phyloP scores from a whole-genome alignment of 805 yeast genomes.

The Lipomyces yamanashiensis region DNA sequence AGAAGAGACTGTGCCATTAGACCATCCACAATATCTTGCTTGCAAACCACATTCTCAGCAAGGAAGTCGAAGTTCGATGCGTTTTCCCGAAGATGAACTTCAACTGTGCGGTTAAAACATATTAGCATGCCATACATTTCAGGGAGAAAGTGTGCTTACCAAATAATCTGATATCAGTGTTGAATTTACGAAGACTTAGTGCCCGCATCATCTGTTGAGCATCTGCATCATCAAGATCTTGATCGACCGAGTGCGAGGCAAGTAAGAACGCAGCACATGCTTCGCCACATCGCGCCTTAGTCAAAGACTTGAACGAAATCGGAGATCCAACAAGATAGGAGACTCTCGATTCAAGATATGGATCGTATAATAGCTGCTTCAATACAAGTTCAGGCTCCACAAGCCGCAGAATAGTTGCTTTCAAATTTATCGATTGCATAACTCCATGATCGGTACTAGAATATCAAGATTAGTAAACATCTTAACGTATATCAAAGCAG shows the following conservation, averaged over 20 bases:
- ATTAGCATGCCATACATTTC: background rate
- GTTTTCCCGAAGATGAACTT: slow-evolving; percentile 25
- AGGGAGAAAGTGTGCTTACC: slow-evolving; percentile 2
- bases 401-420: slow-evolving; percentile 16
- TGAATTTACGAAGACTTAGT: slow-evolving; percentile 21
- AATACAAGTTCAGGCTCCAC: slow-evolving; percentile 14
- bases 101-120: background rate
- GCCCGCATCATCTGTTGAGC: slow-evolving; percentile 29
- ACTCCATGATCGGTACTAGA: slow-evolving; percentile 26
- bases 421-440: slow-evolving; percentile 22
- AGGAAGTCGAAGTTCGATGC: slow-evolving; percentile 25
- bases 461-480: background rate
- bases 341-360: slow-evolving; percentile 15
- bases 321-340: slow-evolving; percentile 19
- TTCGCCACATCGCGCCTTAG: slow-evolving; percentile 12
- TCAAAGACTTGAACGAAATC: slow-evolving; percentile 17
- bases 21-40: slow-evolving; percentile 24
- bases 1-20: slow-evolving; percentile 23
- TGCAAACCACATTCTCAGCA: slow-evolving; percentile 25
- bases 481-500: background rate
- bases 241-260: slow-evolving; percentile 12
- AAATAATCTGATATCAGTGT: slow-evolving; percentile 12
- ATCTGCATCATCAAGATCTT: slow-evolving; percentile 20
- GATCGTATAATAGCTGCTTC: slow-evolving; percentile 13
- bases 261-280: slow-evolving; percentile 24